Base-by-base conservation (phyloP, 1,284 basidiomycete genomes). In the Trichosporon sp. region DNA sequence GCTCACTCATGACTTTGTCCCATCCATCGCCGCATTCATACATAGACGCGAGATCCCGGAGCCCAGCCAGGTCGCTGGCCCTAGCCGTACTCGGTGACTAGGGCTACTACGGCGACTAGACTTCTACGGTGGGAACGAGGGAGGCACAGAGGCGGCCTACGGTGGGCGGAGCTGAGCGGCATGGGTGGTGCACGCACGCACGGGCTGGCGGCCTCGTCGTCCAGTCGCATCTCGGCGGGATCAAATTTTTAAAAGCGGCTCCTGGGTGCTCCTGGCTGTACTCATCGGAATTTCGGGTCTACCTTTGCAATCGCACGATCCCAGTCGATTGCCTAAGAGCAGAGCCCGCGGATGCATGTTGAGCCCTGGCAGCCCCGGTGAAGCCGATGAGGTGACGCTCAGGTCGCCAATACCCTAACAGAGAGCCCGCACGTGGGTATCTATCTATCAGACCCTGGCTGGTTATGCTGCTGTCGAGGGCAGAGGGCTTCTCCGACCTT, bases 201-300 rank as follows among this genome's bases (percentile, higher is more conserved):
- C n/a, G n/a, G 37, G 6, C 36, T 14, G 5, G 4, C 36, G 16
- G 36, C 36, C 13, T 14, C 7, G 36, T 14, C 13, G 5, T 5
- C 44, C 44, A 49, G 44, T 29, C 3, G 46, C 4, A 52, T 3
- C 16, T 13, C 7, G 46, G 46, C 46, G 46, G 46, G 46, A 52
- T 16, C 46, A 44, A 52, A 52, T 52, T 27, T 52, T 29, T n/a
- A n/a, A n/a, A n/a, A n/a, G n/a, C n/a, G n/a, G 3, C 25, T 10
- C 21, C 4, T 13, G 46, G 27, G 13, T 52, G 25, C n/a, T n/a
- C n/a, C n/a, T 52, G 23, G 27, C 25, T 25, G 25, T 13, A 5
- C 6, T 16, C 49, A 54, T 54, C 49, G 49, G 49, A 54, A 54
- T 54, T 54, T 54, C 49, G 49, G 49, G n/a, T 27, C 49, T 54